Conservation (phyloP, 1,284 basidiomycete species). For the Schizophyllum commune region DNA sequence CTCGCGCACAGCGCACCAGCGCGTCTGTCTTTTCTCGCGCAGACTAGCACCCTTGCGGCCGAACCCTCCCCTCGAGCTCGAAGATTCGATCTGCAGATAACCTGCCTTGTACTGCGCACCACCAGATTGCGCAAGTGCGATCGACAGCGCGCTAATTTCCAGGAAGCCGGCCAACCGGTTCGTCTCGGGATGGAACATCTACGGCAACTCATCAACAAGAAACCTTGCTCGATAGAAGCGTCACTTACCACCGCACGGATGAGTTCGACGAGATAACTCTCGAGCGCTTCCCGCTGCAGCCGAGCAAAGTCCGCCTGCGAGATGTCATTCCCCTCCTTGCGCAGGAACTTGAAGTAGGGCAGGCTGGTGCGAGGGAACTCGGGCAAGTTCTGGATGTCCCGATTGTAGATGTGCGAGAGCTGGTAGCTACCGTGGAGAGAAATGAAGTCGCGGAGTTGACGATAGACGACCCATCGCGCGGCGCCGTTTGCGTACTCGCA, state of each 20-base stretch:
- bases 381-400: constrained; percentile 71
- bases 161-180: constrained; percentile 94
- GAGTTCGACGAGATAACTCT: constrained; percentile 85
- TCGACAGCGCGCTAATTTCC: constrained; percentile 87
- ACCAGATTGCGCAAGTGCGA: constrained; percentile 77
- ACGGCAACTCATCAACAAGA: constrained; percentile 5
- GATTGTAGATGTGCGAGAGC: constrained; percentile 75
- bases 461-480: constrained; percentile 93
- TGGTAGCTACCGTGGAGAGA: constrained; percentile 89
- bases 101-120: constrained; percentile 89
- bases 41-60: constrained; percentile 62
- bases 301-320: constrained; percentile 72
- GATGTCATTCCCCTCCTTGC: constrained; percentile 46
- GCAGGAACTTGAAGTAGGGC: constrained; percentile 83
- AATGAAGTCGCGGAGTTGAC: constrained; percentile 89
- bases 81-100: constrained; percentile 56
- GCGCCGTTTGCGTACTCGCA: constrained; percentile 97
- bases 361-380: constrained; percentile 74
- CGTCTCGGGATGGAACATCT: constrained; percentile 96
- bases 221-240: constrained; percentile 1
- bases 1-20: constrained; percentile 94
- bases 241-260: constrained; percentile 79
- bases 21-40: constrained; percentile 63
- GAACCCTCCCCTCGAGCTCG: constrained; percentile 43
- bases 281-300: constrained; percentile 73